phyloP scores from a whole-genome alignment of 495 filamentous ascomycete genomes.

The Daldinia bambusicola region DNA sequence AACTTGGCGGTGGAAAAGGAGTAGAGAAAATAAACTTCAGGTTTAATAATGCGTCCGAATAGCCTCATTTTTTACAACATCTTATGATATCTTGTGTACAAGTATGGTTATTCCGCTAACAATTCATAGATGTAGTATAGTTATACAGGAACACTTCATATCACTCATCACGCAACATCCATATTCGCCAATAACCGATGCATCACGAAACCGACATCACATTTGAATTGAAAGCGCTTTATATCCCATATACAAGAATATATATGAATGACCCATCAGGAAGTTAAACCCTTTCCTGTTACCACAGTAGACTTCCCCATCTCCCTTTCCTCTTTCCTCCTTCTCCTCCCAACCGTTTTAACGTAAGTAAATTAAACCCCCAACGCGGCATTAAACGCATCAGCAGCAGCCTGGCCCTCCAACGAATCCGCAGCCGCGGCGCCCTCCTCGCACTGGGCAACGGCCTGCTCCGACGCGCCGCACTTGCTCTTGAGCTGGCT shows the following conservation, averaged over 20 bases:
- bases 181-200: background rate
- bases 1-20: background rate
- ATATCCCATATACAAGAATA: conserved; percentile 7
- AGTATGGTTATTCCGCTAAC: too few relatives aligned
- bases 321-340: background rate
- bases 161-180: conserved; percentile 2
- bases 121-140: too few relatives aligned
- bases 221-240: conserved; percentile 16
- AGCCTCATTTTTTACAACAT: too few relatives aligned
- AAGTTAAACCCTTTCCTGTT: background rate
- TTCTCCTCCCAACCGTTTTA: too few relatives aligned
- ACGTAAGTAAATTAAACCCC: conserved; percentile 46
- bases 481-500: conserved; percentile 62
- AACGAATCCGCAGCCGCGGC: conserved; percentile 52
- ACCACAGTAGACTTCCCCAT: background rate
- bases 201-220: conserved; percentile 28
- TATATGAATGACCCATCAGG: conserved; percentile 1
- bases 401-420: conserved; percentile 64
- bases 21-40: background rate
- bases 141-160: background rate
- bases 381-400: conserved; percentile 65
- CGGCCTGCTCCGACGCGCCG: conserved; percentile 58
- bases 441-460: conserved; percentile 60
- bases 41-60: too few relatives aligned
- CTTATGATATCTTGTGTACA: too few relatives aligned